Conservation (phyloP, 768 basidiomycete genomes). For the Ephemerocybe angulata region DNA sequence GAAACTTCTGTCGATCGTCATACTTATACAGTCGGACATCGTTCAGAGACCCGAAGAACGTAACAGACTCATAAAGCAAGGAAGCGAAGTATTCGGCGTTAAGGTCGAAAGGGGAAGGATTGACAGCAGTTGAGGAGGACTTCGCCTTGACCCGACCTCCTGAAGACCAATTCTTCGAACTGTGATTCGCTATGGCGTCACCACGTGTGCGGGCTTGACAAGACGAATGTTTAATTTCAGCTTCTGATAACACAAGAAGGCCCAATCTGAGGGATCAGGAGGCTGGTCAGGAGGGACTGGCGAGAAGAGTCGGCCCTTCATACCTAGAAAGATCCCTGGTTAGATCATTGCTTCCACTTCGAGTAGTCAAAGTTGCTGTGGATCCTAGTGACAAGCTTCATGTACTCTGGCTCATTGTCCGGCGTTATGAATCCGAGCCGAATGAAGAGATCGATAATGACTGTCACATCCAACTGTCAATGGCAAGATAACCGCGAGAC, state of each 20-base stretch:
- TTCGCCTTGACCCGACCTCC: not conserved
- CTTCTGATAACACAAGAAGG: not conserved
- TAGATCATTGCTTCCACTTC: conserved; percentile 51
- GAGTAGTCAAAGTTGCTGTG: conserved; percentile 70
- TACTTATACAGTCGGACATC: not conserved
- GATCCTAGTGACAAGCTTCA: conserved; percentile 72
- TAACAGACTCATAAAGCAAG: not conserved
- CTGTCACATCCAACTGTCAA: conserved; percentile 31
- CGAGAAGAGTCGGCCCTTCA: too few relatives aligned
- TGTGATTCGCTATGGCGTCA: not conserved
- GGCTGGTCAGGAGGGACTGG: too few relatives aligned
- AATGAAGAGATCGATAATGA: conserved; percentile 86
- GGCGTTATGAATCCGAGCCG: conserved; percentile 82
- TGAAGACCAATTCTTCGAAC: not conserved
- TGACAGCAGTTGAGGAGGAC: not conserved
- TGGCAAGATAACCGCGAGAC: not conserved
- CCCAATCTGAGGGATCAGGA: too few relatives aligned
- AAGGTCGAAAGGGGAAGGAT: not conserved
- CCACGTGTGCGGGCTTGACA: not conserved
- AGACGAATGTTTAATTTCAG: not conserved
- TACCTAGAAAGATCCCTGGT: too few relatives aligned
- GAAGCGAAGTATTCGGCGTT: conserved; percentile 3
- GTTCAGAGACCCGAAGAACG: not conserved
- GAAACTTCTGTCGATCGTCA: not conserved
- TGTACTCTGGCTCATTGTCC: conserved; percentile 80